These are phyloP conservation scores for Aspergillus affinis DNA, from an alignment of 495 filamentous ascomycete genomes.

Conservation along the genomic window DNA sequence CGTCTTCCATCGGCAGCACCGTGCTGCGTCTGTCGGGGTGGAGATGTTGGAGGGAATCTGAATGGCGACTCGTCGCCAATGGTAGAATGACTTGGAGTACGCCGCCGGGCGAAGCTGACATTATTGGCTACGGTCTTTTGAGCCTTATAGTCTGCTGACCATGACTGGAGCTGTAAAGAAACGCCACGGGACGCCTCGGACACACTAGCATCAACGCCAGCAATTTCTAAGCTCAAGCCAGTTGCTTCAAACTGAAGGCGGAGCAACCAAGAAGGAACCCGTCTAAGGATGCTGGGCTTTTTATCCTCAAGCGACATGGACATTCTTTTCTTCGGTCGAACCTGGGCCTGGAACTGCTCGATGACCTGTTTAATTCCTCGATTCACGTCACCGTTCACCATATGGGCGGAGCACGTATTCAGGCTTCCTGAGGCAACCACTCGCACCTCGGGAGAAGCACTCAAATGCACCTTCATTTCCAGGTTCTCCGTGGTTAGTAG, in stretches of 20 bases:
- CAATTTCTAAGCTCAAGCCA: conserved; percentile 86
- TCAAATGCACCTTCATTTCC: conserved; percentile 81
- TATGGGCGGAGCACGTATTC: conserved; percentile 82
- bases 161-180: conserved; percentile 82
- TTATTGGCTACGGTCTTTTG: conserved; percentile 67
- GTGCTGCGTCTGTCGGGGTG: conserved; percentile 56
- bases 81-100: conserved; percentile 57
- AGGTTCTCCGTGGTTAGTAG: conserved; percentile 81
- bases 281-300: conserved; percentile 69
- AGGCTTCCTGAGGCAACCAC: conserved; percentile 78
- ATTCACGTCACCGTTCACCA: conserved; percentile 88
- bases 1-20: conserved; percentile 78
- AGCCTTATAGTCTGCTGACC: conserved; percentile 87
- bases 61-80: conserved; percentile 51
- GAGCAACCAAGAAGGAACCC: conserved; percentile 78
- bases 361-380: conserved; percentile 90
- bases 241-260: conserved; percentile 82
- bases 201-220: conserved; percentile 79
- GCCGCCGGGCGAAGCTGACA: conserved; percentile 54
- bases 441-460: conserved; percentile 79
- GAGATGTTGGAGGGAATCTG: conserved; percentile 58
- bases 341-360: conserved; percentile 66
- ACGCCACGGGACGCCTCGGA: conserved; percentile 76
- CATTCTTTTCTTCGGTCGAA: conserved; percentile 61
- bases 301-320: conserved; percentile 48